Conservation (phyloP, 495 filamentous ascomycete genomes). For the Choiromyces venosus region DNA sequence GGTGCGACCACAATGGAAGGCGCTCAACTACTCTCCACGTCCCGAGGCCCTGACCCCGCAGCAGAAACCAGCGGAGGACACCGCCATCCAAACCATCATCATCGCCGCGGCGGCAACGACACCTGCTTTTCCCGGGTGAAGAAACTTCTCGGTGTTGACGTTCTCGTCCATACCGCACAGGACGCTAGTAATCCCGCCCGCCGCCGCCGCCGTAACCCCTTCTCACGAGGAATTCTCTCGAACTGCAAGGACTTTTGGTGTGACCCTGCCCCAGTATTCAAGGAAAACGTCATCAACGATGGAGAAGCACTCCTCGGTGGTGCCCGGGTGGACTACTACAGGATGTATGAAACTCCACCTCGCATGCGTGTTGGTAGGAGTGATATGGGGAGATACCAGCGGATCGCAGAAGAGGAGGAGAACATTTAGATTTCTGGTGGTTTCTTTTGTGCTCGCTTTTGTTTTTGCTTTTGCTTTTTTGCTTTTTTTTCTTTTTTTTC, state of each 20-base stretch:
- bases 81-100: conserved; percentile 40
- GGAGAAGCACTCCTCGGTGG: conserved; percentile 74
- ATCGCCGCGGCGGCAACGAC: conserved; percentile 44
- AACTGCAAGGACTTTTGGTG: conserved; percentile 98
- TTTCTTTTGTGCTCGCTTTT: too few relatives aligned
- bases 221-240: conserved; percentile 68
- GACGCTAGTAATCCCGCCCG: conserved; percentile 51
- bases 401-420: conserved; percentile 29
- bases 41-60: conserved; percentile 43
- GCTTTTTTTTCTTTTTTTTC: background rate
- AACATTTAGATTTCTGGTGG: conserved; percentile 11
- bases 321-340: conserved; percentile 73
- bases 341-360: conserved; percentile 77
- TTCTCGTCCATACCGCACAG: conserved; percentile 77
- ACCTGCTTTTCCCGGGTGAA: conserved; percentile 71
- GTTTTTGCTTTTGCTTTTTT: background rate
- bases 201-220: conserved; percentile 68
- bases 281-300: conserved; percentile 56
- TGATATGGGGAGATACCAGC: conserved; percentile 25
- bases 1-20: conserved; percentile 61
- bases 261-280: conserved; percentile 74
- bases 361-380: conserved; percentile 48
- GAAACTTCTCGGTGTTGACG: conserved; percentile 79
- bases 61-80: conserved; percentile 45
- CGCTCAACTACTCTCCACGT: conserved; percentile 57